phyloP scores from a whole-genome alignment of 345 rosid genomes.

The Limnanthes douglasii region DNA sequence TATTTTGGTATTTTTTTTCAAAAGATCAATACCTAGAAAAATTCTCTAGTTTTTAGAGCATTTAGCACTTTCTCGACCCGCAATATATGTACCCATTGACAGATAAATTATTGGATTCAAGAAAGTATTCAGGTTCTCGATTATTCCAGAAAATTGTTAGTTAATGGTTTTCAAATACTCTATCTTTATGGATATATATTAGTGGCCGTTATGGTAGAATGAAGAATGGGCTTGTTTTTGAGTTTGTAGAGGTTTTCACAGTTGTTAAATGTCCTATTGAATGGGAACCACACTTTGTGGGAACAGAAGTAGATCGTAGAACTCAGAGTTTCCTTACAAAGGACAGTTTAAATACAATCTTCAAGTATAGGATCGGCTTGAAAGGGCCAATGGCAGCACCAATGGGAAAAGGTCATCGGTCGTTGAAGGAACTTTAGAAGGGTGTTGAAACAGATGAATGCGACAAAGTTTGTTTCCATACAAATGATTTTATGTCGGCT shows the following conservation, averaged over 20 bases:
- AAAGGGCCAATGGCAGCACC: constrained; percentile 92
- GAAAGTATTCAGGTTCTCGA: too few relatives aligned
- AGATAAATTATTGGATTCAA: too few relatives aligned
- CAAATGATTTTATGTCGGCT: constrained; percentile 74
- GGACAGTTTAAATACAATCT: constrained; percentile 74
- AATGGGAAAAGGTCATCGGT: constrained; percentile 77
- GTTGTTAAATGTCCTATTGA: constrained; percentile 58
- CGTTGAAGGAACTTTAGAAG: constrained; percentile 81
- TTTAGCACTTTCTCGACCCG: too few relatives aligned
- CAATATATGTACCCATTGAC: too few relatives aligned
- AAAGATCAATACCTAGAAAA: too few relatives aligned
- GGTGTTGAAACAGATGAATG: constrained; percentile 96
- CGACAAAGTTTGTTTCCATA: constrained; percentile 58
- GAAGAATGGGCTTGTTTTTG: too few relatives aligned
- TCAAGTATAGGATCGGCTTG: constrained; percentile 46
- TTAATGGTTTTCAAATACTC: too few relatives aligned
- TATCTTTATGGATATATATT: too few relatives aligned
- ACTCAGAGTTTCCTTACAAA: constrained; percentile 74
- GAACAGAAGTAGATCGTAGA: constrained; percentile 51
- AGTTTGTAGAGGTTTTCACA: constrained; percentile 26
- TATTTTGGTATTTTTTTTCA: too few relatives aligned
- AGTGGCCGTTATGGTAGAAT: too few relatives aligned
- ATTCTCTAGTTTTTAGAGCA: too few relatives aligned
- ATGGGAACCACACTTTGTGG: constrained; percentile 74
- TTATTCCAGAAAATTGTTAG: too few relatives aligned